Conservation (phyloP, 1,284 basidiomycete species). For the Moesziomyces antarcticus region DNA sequence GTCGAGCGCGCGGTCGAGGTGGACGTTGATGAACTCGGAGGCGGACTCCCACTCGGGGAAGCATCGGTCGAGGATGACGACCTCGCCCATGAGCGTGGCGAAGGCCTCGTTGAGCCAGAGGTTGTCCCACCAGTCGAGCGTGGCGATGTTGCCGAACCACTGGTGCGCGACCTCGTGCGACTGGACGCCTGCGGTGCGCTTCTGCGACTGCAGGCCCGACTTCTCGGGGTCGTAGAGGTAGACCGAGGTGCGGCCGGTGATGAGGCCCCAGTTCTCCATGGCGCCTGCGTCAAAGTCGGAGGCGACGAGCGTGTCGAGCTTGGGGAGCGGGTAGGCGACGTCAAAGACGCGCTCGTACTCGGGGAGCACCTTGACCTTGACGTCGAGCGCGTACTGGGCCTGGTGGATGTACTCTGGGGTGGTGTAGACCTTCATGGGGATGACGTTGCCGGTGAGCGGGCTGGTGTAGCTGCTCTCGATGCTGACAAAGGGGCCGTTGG, state of each 20-base stretch:
- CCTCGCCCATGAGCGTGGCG: slow-evolving; percentile 85
- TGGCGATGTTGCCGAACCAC: slow-evolving; percentile 87
- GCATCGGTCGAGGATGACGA: slow-evolving; percentile 80
- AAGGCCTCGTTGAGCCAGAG: slow-evolving; percentile 78
- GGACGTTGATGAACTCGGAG: slow-evolving; percentile 72
- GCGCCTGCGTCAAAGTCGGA: slow-evolving; percentile 89
- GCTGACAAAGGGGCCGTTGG: slow-evolving; percentile 82
- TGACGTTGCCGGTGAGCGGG: slow-evolving; percentile 81
- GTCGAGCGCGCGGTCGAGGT: slow-evolving; percentile 75
- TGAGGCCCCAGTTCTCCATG: slow-evolving; percentile 89
- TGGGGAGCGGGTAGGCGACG: slow-evolving; percentile 89
- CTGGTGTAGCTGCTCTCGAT: slow-evolving; percentile 82
- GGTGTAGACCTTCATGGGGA: slow-evolving; percentile 84
- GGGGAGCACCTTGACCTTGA: slow-evolving; percentile 86
- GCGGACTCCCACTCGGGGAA: slow-evolving; percentile 73
- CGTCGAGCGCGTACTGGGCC: slow-evolving; percentile 81
- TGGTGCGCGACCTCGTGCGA: slow-evolving; percentile 76
- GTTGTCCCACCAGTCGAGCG: slow-evolving; percentile 88
- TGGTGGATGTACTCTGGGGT: slow-evolving; percentile 88
- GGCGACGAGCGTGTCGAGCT: slow-evolving; percentile 70
- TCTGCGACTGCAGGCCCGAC: slow-evolving; percentile 80
- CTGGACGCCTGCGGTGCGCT: slow-evolving; percentile 81
- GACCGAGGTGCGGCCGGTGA: slow-evolving; percentile 86
- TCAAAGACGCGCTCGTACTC: slow-evolving; percentile 91
- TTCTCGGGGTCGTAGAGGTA: slow-evolving; percentile 85